Evolutionary conservation across 2,329 filamentous ascomycete genomes (phyloP).

Genomic region (Scortechinia acanthostroma): DNA sequence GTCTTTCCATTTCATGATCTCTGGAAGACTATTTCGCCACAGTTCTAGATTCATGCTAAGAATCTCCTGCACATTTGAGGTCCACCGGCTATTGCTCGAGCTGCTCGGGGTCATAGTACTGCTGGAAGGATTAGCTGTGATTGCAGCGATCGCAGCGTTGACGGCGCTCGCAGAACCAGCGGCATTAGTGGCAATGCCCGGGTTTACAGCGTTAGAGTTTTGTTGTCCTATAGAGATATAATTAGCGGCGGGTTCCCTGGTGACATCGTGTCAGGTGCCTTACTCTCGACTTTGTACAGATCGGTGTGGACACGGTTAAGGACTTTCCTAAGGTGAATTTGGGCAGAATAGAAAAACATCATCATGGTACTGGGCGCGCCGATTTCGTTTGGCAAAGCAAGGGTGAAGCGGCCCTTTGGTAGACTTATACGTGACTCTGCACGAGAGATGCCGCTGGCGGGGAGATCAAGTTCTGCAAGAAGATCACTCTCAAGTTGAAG

Average conservation of each 20-base stretch:
- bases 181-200: too few relatives aligned
- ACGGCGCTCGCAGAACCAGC: too few relatives aligned
- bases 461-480: background rate
- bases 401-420: background rate
- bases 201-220: too few relatives aligned
- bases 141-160: too few relatives aligned
- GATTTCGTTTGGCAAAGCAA: background rate
- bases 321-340: background rate
- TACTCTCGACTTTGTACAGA: conserved; percentile 2
- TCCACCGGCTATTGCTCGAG: background rate
- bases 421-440: background rate
- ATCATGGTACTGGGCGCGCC: background rate
- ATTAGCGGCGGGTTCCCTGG: too few relatives aligned
- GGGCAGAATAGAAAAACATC: background rate
- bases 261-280: too few relatives aligned
- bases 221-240: too few relatives aligned
- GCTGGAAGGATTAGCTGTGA: too few relatives aligned
- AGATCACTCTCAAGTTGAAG: background rate
- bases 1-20: background rate
- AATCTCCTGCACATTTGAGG: background rate
- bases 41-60: conserved; percentile 1
- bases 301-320: background rate
- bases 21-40: background rate
- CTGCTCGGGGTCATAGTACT: too few relatives aligned
- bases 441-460: background rate